Evolutionary conservation across 164 flowering plant genomes (phyloP).

Genomic region (Vitis vinifera): DNA sequence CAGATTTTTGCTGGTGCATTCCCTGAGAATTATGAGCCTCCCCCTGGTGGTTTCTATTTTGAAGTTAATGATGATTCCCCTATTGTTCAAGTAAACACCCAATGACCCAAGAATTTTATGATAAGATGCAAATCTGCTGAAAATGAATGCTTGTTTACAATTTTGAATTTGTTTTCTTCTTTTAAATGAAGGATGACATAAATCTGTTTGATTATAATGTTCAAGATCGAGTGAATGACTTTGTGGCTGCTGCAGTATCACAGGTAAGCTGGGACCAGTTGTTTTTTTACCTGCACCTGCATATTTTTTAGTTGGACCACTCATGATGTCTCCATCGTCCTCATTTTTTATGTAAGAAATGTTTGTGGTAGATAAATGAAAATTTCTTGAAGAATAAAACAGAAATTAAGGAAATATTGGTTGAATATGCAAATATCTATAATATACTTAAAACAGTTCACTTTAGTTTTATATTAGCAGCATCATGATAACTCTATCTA

Average conservation of each 20-base stretch:
- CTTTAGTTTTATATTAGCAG: too few species aligned
- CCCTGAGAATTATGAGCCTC: constrained; percentile 54
- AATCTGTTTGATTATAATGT: constrained; percentile 56
- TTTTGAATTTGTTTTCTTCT: constrained; percentile 1
- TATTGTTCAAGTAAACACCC: constrained; percentile 39
- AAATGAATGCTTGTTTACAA: neutral
- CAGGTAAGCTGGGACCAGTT: constrained; percentile 27
- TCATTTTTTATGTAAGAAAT: neutral
- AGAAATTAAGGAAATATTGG: neutral
- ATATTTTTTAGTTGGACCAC: neutral
- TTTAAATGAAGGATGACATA: constrained; percentile 37
- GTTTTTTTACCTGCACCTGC: neutral
- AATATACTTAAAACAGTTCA: too few species aligned
- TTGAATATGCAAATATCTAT: too few species aligned
- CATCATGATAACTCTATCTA: too few species aligned
- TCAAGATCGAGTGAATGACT: constrained; percentile 46
- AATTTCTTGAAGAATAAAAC: constrained; percentile 1
- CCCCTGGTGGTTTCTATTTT: constrained; percentile 47
- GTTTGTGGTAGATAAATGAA: neutral
- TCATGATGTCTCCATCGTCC: neutral
- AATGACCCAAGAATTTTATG: neutral
- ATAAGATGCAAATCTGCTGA: neutral
- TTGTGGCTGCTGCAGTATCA: constrained; percentile 49
- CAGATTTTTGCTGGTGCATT: constrained; percentile 56
- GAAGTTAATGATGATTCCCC: constrained; percentile 49